Evolutionary conservation across 768 basidiomycete species (phyloP).

Genomic region (Termitomyces sp.): DNA sequence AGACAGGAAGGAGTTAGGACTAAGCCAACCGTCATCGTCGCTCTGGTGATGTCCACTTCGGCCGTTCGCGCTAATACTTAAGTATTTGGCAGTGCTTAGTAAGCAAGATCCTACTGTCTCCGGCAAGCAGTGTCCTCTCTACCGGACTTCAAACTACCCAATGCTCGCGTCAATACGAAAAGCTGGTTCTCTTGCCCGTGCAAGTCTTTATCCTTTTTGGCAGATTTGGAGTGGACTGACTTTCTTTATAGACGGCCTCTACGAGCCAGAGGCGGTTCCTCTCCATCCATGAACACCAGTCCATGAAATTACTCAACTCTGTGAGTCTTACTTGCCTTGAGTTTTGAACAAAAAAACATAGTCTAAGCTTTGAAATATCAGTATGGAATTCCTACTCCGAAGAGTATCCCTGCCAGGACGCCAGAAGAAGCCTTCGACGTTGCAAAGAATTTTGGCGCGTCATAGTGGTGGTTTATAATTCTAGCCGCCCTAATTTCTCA

Average conservation of each 20-base stretch:
- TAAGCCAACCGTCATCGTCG: conserved; percentile 75
- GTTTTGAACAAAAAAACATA: not conserved
- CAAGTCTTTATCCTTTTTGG: conserved; percentile 26
- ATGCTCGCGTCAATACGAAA: conserved; percentile 73
- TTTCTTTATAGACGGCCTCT: conserved; percentile 50
- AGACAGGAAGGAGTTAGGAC: conserved; percentile 58
- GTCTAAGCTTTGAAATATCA: conserved; percentile 25
- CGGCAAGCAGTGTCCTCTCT: no score
- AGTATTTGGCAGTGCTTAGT: conserved; percentile 38
- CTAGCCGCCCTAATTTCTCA: conserved; percentile 4
- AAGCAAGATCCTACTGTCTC: conserved; percentile 26
- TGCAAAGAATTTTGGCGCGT: conserved; percentile 82
- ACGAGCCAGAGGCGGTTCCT: conserved; percentile 87
- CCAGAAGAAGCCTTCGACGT: conserved; percentile 88
- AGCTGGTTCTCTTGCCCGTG: conserved; percentile 62
- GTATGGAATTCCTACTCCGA: conserved; percentile 96
- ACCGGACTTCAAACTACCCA: no score
- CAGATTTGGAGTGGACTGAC: conserved; percentile 6
- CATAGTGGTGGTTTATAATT: conserved; percentile 1
- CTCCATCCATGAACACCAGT: conserved; percentile 98
- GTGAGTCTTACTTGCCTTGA: conserved; percentile 41
- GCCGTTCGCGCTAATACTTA: conserved; percentile 1
- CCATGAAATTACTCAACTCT: conserved; percentile 90
- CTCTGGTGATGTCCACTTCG: conserved; percentile 42
- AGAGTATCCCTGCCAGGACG: conserved; percentile 81